A percentile compares a stretch with the other conserved stretches of the same genome.
Evolutionary conservation across 306 rosid species (phyloP).

Genomic region (Ziziphus jujuba): DNA sequence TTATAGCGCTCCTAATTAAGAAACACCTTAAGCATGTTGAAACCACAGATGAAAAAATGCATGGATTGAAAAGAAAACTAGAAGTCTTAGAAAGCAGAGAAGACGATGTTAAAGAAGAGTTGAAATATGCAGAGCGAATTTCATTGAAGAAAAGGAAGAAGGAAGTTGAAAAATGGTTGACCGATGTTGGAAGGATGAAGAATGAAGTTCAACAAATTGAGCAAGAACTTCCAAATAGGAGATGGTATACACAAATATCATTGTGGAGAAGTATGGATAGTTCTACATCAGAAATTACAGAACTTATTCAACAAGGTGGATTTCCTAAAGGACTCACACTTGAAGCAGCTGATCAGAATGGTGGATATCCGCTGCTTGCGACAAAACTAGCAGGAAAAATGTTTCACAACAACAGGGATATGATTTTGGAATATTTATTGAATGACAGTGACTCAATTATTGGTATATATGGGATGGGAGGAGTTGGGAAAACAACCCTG

Average conservation of each 20-base stretch:
- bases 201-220: background rate
- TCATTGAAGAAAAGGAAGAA: background rate
- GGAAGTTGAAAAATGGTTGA: background rate
- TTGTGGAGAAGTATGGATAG: background rate
- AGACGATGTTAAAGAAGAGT: background rate
- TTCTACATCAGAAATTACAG: background rate
- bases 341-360: no score
- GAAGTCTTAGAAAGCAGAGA: background rate
- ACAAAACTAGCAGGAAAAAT: no score
- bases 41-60: background rate
- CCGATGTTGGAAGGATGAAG: background rate
- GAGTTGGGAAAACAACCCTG: background rate
- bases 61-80: conserved; percentile 2
- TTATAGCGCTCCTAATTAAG: background rate
- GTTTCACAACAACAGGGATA: no score
- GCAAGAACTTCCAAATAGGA: background rate
- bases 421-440: no score
- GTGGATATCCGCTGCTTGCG: no score
- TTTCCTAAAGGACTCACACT: background rate
- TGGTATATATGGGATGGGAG: no score
- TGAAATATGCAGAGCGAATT: background rate
- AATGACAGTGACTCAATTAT: no score
- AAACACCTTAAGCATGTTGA: background rate
- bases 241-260: background rate
- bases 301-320: background rate